A percentile compares a stretch with the other conserved stretches of the same genome.
These are phyloP conservation scores for Botryosphaeria dothidea DNA, from an alignment of 2,329 filamentous ascomycete species.

Conservation along the genomic window DNA sequence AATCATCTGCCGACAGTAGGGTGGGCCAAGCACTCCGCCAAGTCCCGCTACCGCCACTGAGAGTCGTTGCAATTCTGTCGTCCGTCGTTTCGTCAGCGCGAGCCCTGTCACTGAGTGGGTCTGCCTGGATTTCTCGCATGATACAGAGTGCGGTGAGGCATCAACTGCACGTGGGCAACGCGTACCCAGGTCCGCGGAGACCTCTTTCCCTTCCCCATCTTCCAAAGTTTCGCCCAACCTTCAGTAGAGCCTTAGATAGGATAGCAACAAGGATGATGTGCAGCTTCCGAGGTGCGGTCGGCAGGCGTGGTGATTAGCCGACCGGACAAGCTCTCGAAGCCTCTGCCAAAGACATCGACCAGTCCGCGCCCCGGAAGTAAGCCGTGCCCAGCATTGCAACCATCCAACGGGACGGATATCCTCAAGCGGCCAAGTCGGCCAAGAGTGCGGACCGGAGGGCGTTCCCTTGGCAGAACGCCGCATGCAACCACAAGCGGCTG, in stretches of 20 bases:
- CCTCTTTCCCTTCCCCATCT: no score
- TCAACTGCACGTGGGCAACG: neutral
- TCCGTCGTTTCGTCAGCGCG: neutral
- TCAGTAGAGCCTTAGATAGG: neutral
- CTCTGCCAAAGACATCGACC: conserved; percentile 2
- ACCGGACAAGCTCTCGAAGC: conserved; percentile 13
- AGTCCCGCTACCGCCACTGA: neutral
- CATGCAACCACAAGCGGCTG: conserved; percentile 15
- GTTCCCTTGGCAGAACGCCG: neutral
- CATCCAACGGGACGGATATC: conserved; percentile 5
- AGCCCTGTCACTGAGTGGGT: neutral
- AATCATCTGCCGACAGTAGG: neutral
- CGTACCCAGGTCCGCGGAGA: neutral
- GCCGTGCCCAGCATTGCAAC: conserved; percentile 12
- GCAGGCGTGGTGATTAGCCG: neutral
- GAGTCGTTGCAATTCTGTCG: neutral
- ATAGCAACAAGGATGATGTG: neutral
- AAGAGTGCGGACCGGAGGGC: conserved; percentile 8
- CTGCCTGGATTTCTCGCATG: neutral
- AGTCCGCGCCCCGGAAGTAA: conserved; percentile 16
- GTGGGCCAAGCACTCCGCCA: conserved; percentile 1
- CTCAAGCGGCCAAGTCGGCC: conserved; percentile 4
- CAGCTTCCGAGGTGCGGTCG: neutral
- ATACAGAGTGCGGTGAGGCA: neutral
- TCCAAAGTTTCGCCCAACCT: neutral